A percentile compares a stretch with the other conserved stretches of the same genome.
Conservation (phyloP, 2,329 filamentous ascomycete genomes). For the Colletotrichum zoysiae region DNA sequence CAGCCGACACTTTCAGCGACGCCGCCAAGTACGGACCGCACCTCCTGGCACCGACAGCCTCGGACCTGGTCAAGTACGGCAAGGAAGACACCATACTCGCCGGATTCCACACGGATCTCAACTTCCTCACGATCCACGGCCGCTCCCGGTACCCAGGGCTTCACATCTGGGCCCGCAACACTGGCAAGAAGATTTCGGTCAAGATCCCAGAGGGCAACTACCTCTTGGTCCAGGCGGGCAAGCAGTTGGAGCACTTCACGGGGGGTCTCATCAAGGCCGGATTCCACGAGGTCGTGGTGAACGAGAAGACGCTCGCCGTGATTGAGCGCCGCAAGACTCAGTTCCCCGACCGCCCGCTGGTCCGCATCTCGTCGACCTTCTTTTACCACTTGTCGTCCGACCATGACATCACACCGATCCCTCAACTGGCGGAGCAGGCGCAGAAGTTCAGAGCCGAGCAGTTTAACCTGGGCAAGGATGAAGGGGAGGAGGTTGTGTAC, state of each 20-base stretch:
- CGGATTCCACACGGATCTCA: slow-evolving; percentile 74
- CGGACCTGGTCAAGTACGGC: slow-evolving; percentile 67
- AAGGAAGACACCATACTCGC: slow-evolving; percentile 69
- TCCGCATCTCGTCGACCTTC: slow-evolving; percentile 71
- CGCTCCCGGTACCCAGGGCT: slow-evolving; percentile 72
- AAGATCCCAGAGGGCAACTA: slow-evolving; percentile 69
- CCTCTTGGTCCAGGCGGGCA: slow-evolving; percentile 72
- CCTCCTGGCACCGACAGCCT: slow-evolving; percentile 71
- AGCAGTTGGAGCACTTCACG: slow-evolving; percentile 72
- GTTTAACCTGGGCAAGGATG: slow-evolving; percentile 63
- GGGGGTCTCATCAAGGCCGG: slow-evolving; percentile 72
- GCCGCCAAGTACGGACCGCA: slow-evolving; percentile 71
- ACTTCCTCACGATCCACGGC: slow-evolving; percentile 75
- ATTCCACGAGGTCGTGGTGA: slow-evolving; percentile 73
- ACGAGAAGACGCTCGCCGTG: slow-evolving; percentile 62
- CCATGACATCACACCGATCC: slow-evolving; percentile 66
- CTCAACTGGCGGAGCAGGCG: slow-evolving; percentile 60
- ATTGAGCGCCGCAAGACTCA: slow-evolving; percentile 58
- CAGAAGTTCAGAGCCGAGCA: slow-evolving; percentile 60
- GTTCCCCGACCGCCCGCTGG: slow-evolving; percentile 62
- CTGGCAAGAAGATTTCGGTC: slow-evolving; percentile 68
- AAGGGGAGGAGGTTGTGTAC: slow-evolving; percentile 64
- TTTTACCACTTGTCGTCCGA: slow-evolving; percentile 73
- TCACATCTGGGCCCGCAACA: slow-evolving; percentile 74
- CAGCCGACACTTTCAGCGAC: slow-evolving; percentile 64